Evolutionary conservation across 2,329 filamentous ascomycete species (phyloP).

Genomic region (Sporothrix euskadiensis): DNA sequence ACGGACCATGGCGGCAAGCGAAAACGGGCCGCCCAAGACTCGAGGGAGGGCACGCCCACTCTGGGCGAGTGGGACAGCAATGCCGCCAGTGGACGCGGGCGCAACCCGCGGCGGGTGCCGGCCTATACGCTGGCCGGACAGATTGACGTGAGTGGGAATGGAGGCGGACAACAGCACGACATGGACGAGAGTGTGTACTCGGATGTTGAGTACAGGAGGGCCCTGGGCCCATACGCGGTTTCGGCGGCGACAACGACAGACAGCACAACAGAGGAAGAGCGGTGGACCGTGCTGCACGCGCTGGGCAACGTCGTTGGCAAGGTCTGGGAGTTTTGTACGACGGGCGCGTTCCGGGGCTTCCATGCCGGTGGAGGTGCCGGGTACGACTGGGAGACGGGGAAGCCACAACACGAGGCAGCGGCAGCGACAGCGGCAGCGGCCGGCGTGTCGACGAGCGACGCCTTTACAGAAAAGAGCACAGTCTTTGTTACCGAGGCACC

Average conservation of each 20-base stretch:
- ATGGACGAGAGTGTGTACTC: slow-evolving; percentile 59
- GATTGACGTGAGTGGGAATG: slow-evolving; percentile 50
- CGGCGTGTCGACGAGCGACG: not conserved
- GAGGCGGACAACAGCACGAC: slow-evolving; percentile 30
- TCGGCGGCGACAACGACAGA: slow-evolving; percentile 37
- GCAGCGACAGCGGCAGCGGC: not conserved
- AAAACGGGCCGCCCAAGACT: slow-evolving; percentile 43
- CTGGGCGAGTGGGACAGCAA: slow-evolving; percentile 38
- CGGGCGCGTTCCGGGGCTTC: slow-evolving; percentile 76
- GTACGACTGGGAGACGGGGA: slow-evolving; percentile 51
- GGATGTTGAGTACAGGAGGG: slow-evolving; percentile 57
- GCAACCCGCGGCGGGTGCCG: not conserved
- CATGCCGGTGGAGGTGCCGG: slow-evolving; percentile 78
- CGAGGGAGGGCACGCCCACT: slow-evolving; percentile 40
- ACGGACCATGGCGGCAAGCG: slow-evolving; percentile 43
- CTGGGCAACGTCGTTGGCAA: slow-evolving; percentile 71
- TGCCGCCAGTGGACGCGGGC: slow-evolving; percentile 20
- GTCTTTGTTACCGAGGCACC: not conserved
- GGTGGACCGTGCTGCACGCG: slow-evolving; percentile 54
- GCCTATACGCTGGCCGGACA: slow-evolving; percentile 57
- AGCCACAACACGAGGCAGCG: slow-evolving; percentile 31
- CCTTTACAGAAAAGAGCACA: not conserved
- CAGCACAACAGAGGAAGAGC: slow-evolving; percentile 36
- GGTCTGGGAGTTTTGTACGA: slow-evolving; percentile 81
- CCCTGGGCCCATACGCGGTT: slow-evolving; percentile 46